Evolutionary conservation across 208 protist genomes (phyloP).

Genomic region (Wallacemonas rigidus): DNA sequence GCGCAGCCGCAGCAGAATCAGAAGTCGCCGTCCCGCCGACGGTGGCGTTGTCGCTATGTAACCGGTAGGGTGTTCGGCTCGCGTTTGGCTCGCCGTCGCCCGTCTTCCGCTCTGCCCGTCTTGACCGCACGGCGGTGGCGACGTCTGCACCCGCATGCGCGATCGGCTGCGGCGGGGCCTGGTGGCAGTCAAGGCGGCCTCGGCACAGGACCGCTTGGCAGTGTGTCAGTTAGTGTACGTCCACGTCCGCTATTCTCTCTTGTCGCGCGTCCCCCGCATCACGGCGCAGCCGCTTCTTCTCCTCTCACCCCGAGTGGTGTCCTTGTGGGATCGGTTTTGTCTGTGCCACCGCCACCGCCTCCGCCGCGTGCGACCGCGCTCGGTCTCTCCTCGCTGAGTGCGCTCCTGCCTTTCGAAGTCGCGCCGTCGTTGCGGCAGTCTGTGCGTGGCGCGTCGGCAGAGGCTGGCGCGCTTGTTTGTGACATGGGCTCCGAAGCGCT

Average conservation of each 20-base stretch:
- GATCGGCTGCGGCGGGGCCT: not conserved
- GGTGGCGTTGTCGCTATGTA: too few relatives aligned
- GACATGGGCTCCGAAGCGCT: not conserved
- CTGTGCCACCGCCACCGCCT: not conserved
- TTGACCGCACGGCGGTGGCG: not conserved
- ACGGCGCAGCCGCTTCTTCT: too few relatives aligned
- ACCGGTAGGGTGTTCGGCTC: too few relatives aligned
- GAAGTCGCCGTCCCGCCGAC: too few relatives aligned
- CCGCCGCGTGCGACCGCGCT: not conserved
- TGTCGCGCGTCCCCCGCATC: too few relatives aligned
- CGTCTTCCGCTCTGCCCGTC: not conserved
- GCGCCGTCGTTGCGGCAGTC: not conserved
- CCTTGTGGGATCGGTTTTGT: not conserved
- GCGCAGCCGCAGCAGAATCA: too few relatives aligned
- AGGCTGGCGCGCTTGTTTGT: not conserved
- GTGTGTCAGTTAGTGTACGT: too few relatives aligned
- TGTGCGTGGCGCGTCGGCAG: not conserved
- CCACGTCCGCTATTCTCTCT: too few relatives aligned
- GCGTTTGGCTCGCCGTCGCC: too few relatives aligned
- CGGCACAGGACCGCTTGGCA: too few relatives aligned
- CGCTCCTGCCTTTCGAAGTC: constrained; percentile 4
- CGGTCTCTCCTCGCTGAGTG: not conserved
- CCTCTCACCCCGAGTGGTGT: too few relatives aligned
- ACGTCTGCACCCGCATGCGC: constrained; percentile 4
- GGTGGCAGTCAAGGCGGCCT: not conserved